Evolutionary conservation across 306 rosid genomes (phyloP), one percentile per base, ranked within the genome.

Genomic region (Morella rubra): DNA sequence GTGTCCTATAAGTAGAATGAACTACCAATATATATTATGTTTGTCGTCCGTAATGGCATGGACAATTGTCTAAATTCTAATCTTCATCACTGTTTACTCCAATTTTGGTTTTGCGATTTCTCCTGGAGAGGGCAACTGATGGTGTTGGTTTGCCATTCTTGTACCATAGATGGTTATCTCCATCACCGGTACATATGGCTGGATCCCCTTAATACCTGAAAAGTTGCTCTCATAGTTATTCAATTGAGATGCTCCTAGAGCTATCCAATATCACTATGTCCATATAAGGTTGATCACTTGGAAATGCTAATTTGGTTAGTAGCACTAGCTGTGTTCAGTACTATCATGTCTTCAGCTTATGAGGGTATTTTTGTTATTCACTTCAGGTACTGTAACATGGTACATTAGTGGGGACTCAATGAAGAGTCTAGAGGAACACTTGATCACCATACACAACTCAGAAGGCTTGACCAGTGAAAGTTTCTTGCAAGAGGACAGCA

Each of bases 381-480:
- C 79, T 52, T 80, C 93, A 94, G 98, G 87, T 75, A 18, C 83
- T 71, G 81, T 88, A 32, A 85, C 88, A 44, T 90, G 93, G 93
- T 92, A 86, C 69, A 72, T 86, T 19, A 59, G 53, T 6, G 95
- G 87, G 72, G 96, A 92, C 83, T 84, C 89, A 4, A 16, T 75
- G 86, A 95, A 89, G 84, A 82, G 81, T 52, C 66, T 85, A 79
- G 91, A 91, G 73, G 97, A 92, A 87, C 91, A 77, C 79, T 61
- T 89, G 79, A 86, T 90, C 73, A 62, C 92, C 46, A 81, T 92
- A 67, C 79, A 58, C 62, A 81, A 84, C 73, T 85, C 93, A 13
- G 91, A 89, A 74, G 86, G 76, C 77, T 77, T 53, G 84, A 84
- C 58, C 84, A 79, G 20, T 91, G 86, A 89, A 24, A 41, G 74